Evolutionary conservation across 2,329 filamentous ascomycete species (phyloP), one percentile per base, ranked within the genome.

Genomic region (Diaporthe capsici): DNA sequence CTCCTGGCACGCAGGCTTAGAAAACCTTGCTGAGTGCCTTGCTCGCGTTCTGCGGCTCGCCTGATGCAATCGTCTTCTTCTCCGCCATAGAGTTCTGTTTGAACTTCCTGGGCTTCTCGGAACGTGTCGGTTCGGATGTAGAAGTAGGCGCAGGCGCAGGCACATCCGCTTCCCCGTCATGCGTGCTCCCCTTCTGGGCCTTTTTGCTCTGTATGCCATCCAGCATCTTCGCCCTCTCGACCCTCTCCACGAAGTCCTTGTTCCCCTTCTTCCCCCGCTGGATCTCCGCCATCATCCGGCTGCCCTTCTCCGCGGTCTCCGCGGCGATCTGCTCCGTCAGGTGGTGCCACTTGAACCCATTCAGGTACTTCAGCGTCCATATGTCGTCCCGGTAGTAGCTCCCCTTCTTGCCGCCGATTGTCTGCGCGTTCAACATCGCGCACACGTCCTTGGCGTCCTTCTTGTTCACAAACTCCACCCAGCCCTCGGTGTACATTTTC

Each of bases 351-450:
- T 96, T 97, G 86, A 97, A 96, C 1, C 94, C 94, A 78, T 91
- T 93, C 77, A 97, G 86, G 81, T 97, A 97, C 76, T 94, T 89
- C 77, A 97, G 86, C 80, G 94, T 96, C 95, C 95, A 97, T 60
- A 97, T 89, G 82, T 97, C 95, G 82, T 97, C 95, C 80, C 94
- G 91, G 85, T 96, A 97, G 82, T 94, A 95, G 67, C 90, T 91
- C 17, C 94, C 90, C 86, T 97, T 97, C 86, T 96, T 96, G 37
- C 95, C 95, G 70, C 94, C 94, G 76, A 97, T 94, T 17, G 90
- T 94, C 77, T 90, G 90, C 57, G 93, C 93, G 81, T 97, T 97
- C 68, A 97, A 87, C 37, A 94, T 88, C 79, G 95, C 93, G 68
- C 92, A 94, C 0, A 91, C 93, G n/a, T 90, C 87, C 83, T 96